phyloP scores from a whole-genome alignment of 352 stramenopile species.

The Phytophthora hibernalis region DNA sequence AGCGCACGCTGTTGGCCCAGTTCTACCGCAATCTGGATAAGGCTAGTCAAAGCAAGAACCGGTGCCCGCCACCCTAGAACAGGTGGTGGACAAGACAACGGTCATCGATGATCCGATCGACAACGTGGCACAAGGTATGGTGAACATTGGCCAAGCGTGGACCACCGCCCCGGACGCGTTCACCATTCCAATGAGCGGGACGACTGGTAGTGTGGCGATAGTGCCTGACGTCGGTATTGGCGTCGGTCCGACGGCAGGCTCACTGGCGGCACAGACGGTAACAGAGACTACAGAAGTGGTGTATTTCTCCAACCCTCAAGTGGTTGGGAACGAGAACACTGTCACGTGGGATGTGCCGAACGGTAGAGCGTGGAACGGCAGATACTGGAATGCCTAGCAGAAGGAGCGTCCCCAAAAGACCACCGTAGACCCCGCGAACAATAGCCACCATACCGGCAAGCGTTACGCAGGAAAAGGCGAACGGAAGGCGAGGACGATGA shows the following conservation, averaged over 20 bases:
- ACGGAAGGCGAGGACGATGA: too few species aligned
- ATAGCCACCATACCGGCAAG: too few species aligned
- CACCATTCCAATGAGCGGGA: too few species aligned
- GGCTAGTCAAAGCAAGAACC: neutral
- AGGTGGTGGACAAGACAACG: neutral
- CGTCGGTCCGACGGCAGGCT: too few species aligned
- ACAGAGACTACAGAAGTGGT: neutral
- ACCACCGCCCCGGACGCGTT: too few species aligned
- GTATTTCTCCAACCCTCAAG: too few species aligned
- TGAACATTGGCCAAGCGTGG: neutral
- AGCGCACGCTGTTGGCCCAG: too few species aligned
- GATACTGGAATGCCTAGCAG: too few species aligned
- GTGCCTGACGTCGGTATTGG: neutral
- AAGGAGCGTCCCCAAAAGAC: too few species aligned
- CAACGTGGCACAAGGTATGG: neutral
- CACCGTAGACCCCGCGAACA: neutral
- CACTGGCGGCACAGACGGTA: neutral
- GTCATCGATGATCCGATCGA: neutral
- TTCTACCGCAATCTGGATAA: constrained; percentile 1
- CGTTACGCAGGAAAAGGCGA: too few species aligned
- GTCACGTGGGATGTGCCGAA: neutral
- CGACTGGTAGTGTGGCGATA: too few species aligned
- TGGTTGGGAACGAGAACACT: neutral
- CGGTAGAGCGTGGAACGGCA: neutral
- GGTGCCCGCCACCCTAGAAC: too few species aligned